Percentiles rank a stretch among this genome's conserved stretches.
Conservation (phyloP, 306 rosid species). For the Coriaria nepalensis region DNA sequence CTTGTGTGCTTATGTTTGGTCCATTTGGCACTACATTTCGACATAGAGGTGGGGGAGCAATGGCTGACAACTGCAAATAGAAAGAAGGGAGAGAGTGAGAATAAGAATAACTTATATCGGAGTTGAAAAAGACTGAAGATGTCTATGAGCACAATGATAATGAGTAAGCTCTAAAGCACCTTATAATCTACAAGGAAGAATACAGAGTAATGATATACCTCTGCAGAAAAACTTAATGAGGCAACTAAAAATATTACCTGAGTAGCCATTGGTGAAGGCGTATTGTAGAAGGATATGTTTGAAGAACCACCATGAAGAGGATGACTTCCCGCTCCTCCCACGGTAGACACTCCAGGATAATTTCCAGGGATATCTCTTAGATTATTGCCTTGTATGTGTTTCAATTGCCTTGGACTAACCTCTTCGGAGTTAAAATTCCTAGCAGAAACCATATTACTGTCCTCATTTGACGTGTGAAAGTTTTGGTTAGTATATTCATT, state of each 20-base stretch:
- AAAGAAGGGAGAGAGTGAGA: conserved; percentile 19
- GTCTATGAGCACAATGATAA: neutral
- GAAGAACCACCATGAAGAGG: conserved; percentile 45
- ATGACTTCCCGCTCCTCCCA: conserved; percentile 61
- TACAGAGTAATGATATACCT: neutral
- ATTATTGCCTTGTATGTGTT: conserved; percentile 49
- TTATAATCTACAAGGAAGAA: conserved; percentile 3
- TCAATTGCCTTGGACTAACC: conserved; percentile 48
- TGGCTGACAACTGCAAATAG: conserved; percentile 57
- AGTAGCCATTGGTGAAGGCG: conserved; percentile 76
- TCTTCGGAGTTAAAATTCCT: conserved; percentile 51
- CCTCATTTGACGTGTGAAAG: conserved; percentile 41
- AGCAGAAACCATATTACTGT: conserved; percentile 35
- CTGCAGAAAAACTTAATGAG: neutral
- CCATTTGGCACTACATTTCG: conserved; percentile 66
- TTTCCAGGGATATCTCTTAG: conserved; percentile 64
- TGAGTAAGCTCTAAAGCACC: neutral
- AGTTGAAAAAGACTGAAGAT: conserved; percentile 1
- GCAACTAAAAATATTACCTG: conserved; percentile 35
- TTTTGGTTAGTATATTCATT: conserved; percentile 37
- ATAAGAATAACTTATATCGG: neutral
- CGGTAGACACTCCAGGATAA: conserved; percentile 38
- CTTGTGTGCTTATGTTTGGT: conserved; percentile 38
- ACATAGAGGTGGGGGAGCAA: conserved; percentile 83
- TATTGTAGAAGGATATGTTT: conserved; percentile 60